Evolutionary conservation across 1,284 basidiomycete genomes (phyloP).

Genomic region (Puccinia sorghi): DNA sequence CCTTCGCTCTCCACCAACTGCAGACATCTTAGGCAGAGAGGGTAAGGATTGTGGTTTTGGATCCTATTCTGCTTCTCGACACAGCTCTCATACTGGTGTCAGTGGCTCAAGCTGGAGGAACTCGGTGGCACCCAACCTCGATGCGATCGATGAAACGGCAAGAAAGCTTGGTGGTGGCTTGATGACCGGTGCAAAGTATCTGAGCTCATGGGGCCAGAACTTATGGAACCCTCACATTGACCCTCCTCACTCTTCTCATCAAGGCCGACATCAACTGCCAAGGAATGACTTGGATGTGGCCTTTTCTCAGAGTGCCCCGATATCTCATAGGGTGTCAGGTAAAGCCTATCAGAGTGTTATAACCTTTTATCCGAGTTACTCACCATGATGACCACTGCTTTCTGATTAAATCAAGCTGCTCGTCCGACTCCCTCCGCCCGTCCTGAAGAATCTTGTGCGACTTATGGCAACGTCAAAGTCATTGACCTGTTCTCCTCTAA

Average conservation of each 20-base stretch:
- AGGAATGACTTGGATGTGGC: not conserved
- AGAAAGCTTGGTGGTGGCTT: constrained; percentile 38
- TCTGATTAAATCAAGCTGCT: not conserved
- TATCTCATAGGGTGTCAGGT: constrained; percentile 39
- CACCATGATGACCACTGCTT: not conserved
- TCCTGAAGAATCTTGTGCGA: constrained; percentile 1
- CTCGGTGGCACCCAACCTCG: constrained; percentile 32
- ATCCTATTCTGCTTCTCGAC: constrained; percentile 3
- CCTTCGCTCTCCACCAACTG: constrained; percentile 3
- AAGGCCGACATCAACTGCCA: constrained; percentile 7
- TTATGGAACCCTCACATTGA: constrained; percentile 4
- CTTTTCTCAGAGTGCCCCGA: constrained; percentile 46
- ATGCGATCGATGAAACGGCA: constrained; percentile 46
- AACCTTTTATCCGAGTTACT: not conserved
- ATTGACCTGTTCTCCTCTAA: constrained; percentile 7
- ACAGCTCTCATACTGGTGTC: constrained; percentile 14
- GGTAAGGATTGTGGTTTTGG: constrained; percentile 8
- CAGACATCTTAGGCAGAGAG: not conserved
- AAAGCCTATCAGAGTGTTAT: not conserved
- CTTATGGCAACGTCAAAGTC: constrained; percentile 40
- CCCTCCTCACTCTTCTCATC: constrained; percentile 4
- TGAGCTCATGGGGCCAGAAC: constrained; percentile 42
- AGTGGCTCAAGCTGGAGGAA: constrained; percentile 32
- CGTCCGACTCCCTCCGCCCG: constrained; percentile 7
- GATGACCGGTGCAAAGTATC: constrained; percentile 33